Conservation (phyloP, 2,329 filamentous ascomycete genomes). For the Stemphylium lycopersici region DNA sequence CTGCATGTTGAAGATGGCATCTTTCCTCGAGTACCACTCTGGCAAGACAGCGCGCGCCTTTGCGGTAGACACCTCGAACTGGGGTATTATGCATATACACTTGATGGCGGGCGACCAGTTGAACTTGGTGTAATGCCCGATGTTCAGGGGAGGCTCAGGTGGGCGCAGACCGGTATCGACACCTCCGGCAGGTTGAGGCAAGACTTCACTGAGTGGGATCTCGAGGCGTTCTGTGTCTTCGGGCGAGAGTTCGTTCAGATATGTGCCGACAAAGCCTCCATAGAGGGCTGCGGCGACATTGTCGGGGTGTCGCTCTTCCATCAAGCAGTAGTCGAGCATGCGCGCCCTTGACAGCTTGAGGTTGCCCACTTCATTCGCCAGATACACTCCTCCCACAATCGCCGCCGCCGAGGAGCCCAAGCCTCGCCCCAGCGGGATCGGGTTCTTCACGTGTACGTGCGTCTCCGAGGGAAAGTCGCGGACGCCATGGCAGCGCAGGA, state of each 20-base stretch:
- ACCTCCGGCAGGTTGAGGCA: constrained; percentile 88
- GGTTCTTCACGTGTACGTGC: constrained; percentile 92
- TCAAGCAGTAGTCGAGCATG: constrained; percentile 93
- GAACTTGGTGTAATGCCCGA: constrained; percentile 96
- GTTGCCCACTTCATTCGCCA: constrained; percentile 86
- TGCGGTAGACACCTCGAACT: constrained; percentile 95
- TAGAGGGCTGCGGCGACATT: constrained; percentile 89
- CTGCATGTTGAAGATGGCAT: constrained; percentile 96
- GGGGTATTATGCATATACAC: constrained; percentile 92
- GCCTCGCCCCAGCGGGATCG: constrained; percentile 89
- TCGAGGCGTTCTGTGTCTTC: constrained; percentile 90
- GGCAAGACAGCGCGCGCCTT: constrained; percentile 87
- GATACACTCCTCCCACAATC: constrained; percentile 91
- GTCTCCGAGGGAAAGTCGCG: constrained; percentile 81
- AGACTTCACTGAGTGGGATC: constrained; percentile 91
- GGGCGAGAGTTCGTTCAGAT: constrained; percentile 87
- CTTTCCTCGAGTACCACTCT: constrained; percentile 75
- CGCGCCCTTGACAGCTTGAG: constrained; percentile 78
- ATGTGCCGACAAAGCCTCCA: constrained; percentile 95
- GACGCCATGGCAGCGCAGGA: constrained; percentile 88
- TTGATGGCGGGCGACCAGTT: constrained; percentile 94
- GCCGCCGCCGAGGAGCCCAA: constrained; percentile 95
- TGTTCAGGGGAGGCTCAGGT: constrained; percentile 86
- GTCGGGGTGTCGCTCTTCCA: constrained; percentile 72
- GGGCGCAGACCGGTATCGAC: constrained; percentile 86